Conservation (phyloP, 257 asterid species). For the Osmanthus fragrans region DNA sequence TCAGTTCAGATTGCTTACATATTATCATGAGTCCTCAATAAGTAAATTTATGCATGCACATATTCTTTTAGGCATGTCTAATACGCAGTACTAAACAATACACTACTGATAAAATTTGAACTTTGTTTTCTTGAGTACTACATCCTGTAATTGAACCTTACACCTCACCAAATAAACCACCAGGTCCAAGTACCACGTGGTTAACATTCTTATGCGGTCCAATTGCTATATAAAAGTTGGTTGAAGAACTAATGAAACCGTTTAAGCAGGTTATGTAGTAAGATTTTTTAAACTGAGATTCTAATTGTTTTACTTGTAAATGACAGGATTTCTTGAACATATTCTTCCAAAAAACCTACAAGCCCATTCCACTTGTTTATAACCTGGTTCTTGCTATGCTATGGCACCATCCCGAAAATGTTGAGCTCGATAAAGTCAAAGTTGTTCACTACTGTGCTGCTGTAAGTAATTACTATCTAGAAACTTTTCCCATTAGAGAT, state of each 20-base stretch:
- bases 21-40: not conserved
- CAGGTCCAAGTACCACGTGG: not conserved
- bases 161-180: not conserved
- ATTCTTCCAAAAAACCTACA: conserved; percentile 1
- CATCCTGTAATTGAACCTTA: not conserved
- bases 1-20: not conserved
- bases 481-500: not conserved
- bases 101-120: not conserved
- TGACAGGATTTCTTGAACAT: conserved; percentile 20
- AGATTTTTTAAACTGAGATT: not conserved
- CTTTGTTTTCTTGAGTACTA: not conserved
- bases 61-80: too few species aligned
- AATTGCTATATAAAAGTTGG: not conserved
- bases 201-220: not conserved
- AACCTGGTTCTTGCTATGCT: conserved; percentile 23
- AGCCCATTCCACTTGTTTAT: conserved; percentile 16
- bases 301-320: conserved; percentile 4
- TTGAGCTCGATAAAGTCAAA: conserved; percentile 16
- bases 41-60: too few species aligned
- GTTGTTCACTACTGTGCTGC: conserved; percentile 26
- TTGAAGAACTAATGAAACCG: not conserved
- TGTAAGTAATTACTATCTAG: not conserved
- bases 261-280: not conserved
- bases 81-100: not conserved
- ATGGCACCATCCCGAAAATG: conserved; percentile 20